These are phyloP conservation scores for Fusarium sp. DNA, from an alignment of 2,329 filamentous ascomycete species.

Conservation along the genomic window DNA sequence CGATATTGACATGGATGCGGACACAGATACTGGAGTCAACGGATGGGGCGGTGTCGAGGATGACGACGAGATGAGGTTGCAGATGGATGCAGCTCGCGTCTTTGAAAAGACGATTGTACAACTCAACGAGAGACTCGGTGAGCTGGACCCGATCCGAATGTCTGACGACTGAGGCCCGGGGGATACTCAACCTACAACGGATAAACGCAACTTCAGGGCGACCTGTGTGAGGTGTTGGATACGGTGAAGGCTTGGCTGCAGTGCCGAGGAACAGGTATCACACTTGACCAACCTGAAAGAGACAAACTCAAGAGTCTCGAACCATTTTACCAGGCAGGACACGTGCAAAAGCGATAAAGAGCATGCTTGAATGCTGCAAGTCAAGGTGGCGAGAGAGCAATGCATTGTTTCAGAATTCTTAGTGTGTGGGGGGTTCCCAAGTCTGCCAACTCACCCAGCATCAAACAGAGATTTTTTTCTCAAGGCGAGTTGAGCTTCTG, in stretches of 20 bases:
- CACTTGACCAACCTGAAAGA: neutral
- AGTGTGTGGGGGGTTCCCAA: neutral
- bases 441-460: neutral
- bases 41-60: constrained; percentile 51
- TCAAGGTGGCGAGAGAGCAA: neutral
- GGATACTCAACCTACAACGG: neutral
- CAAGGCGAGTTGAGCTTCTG: neutral
- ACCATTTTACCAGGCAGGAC: neutral
- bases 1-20: constrained; percentile 39
- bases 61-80: constrained; percentile 61
- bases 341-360: neutral
- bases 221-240: constrained; percentile 3
- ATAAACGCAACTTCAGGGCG: neutral
- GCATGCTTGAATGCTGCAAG: neutral
- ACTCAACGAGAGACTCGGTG: constrained; percentile 72
- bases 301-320: neutral
- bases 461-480: neutral
- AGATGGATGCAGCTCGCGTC: constrained; percentile 78
- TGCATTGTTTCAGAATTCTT: neutral
- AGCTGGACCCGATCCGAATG: constrained; percentile 31
- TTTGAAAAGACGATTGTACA: constrained; percentile 84
- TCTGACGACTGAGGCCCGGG: constrained; percentile 27
- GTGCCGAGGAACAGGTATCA: neutral
- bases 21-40: constrained; percentile 28
- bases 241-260: constrained; percentile 12